A percentile compares a stretch with the other conserved stretches of the same genome.
Conservation (phyloP, 495 filamentous ascomycete genomes). For the Penicillium manginii region DNA sequence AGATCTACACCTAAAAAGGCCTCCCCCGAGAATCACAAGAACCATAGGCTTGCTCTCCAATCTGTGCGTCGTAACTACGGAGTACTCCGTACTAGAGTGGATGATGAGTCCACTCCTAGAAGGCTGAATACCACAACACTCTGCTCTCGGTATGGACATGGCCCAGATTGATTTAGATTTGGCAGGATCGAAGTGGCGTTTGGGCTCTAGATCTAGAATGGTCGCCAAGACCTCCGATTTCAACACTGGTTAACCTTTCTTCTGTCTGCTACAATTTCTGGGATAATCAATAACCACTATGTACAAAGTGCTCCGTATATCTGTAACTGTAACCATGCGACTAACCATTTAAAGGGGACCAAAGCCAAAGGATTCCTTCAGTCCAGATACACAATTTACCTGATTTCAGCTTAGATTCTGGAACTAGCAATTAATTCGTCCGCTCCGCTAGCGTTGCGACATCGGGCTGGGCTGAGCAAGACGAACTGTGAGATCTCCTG, state of each 20-base stretch:
- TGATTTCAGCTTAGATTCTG: not conserved
- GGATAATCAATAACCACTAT: too few species aligned
- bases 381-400: not conserved
- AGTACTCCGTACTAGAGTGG: not conserved
- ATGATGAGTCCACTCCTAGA: not conserved
- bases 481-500: not conserved
- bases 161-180: constrained; percentile 15
- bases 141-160: not conserved
- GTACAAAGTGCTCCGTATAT: too few species aligned
- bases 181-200: constrained; percentile 7
- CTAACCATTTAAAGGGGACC: not conserved
- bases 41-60: not conserved
- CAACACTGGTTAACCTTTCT: not conserved
- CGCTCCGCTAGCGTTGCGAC: not conserved
- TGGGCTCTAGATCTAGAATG: constrained; percentile 12
- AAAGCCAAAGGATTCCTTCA: not conserved
- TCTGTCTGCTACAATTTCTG: too few species aligned
- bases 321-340: not conserved
- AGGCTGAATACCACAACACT: not conserved
- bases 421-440: not conserved
- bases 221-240: constrained; percentile 1
- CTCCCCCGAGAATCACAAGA: not conserved
- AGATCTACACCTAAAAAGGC: constrained; percentile 11
- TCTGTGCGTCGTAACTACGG: not conserved
- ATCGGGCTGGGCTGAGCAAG: not conserved